Percentiles rank a stretch among this genome's conserved stretches.
These are phyloP conservation scores for Camellia sinensis DNA, from an alignment of 148 eudicot genomes.

Conservation along the genomic window DNA sequence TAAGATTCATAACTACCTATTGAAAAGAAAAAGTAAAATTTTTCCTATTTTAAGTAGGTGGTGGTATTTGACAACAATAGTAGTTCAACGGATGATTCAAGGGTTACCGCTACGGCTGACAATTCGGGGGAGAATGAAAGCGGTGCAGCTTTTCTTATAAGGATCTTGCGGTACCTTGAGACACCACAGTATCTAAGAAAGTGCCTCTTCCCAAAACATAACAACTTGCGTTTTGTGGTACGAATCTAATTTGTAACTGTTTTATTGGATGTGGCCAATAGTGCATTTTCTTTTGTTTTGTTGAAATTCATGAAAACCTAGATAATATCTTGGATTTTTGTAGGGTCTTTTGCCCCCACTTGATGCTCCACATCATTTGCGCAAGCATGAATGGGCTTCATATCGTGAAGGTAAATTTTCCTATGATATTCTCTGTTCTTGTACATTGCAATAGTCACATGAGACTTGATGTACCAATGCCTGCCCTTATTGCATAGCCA, in stretches of 20 bases:
- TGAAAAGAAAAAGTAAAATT: neutral
- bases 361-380: slow-evolving; percentile 96
- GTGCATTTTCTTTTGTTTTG: slow-evolving; percentile 1
- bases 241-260: slow-evolving; percentile 14
- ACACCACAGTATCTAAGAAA: slow-evolving; percentile 89
- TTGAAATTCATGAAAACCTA: neutral
- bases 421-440: neutral
- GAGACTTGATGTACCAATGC: no score
- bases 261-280: neutral
- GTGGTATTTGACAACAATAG: slow-evolving; percentile 74
- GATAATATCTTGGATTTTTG: slow-evolving; percentile 11
- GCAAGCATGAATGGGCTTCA: slow-evolving; percentile 94
- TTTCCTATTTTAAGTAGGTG: slow-evolving; percentile 37
- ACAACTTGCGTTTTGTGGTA: slow-evolving; percentile 82
- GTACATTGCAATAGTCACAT: neutral
- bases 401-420: slow-evolving; percentile 71
- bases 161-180: slow-evolving; percentile 78
- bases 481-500: neutral
- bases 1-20: neutral
- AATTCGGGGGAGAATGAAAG: slow-evolving; percentile 55
- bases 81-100: slow-evolving; percentile 41
- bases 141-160: slow-evolving; percentile 72
- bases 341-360: slow-evolving; percentile 93
- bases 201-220: slow-evolving; percentile 60
- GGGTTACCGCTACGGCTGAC: slow-evolving; percentile 19